These are phyloP conservation scores for Phytopythium vexans DNA, from an alignment of 352 stramenopile species.

Conservation along the genomic window DNA sequence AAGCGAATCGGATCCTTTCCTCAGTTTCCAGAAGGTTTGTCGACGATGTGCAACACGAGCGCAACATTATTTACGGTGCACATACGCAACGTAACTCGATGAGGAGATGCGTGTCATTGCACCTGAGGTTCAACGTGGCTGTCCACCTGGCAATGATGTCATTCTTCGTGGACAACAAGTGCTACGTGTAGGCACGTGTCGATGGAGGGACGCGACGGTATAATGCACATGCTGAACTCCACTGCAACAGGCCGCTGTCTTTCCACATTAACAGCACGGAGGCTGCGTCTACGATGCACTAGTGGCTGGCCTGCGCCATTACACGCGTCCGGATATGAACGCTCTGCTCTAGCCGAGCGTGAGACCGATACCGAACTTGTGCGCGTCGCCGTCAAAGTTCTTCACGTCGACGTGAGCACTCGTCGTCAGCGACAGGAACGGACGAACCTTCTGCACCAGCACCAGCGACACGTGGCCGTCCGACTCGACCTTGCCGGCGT, in stretches of 20 bases:
- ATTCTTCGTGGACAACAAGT: not conserved
- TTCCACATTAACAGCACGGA: no score
- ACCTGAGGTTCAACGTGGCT: not conserved
- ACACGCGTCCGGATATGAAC: not conserved
- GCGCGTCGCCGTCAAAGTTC: slow-evolving; percentile 89
- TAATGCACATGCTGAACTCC: no score
- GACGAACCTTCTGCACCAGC: slow-evolving; percentile 83
- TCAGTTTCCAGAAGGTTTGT: not conserved
- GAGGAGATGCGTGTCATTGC: not conserved
- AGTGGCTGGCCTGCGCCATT: no score
- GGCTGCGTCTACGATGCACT: no score
- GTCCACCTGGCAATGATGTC: not conserved
- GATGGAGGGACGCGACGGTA: not conserved
- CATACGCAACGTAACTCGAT: slow-evolving; percentile 1
- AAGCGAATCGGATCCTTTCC: not conserved
- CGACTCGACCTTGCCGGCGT: slow-evolving; percentile 85
- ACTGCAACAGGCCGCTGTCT: no score
- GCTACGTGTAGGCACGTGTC: not conserved
- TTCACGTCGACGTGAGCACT: slow-evolving; percentile 87
- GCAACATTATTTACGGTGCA: not conserved
- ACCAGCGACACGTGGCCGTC: slow-evolving; percentile 84
- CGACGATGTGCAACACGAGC: not conserved
- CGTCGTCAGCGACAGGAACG: slow-evolving; percentile 80
- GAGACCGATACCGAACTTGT: slow-evolving; percentile 90
- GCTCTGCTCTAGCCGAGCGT: slow-evolving; percentile 67